Evolutionary conservation across 257 asterid genomes (phyloP).

Genomic region (Gentiana dahurica): DNA sequence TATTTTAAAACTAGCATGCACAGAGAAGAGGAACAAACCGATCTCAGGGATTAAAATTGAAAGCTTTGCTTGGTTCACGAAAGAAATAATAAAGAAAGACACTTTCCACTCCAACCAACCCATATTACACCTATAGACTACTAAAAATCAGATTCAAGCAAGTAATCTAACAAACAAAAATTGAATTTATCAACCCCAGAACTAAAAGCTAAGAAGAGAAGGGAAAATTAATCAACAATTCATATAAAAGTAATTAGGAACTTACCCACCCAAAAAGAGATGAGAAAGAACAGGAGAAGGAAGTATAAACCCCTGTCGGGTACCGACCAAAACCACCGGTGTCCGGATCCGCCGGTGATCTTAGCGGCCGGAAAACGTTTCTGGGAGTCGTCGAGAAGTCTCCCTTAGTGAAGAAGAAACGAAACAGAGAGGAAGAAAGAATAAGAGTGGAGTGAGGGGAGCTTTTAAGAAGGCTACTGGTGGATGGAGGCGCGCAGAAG

Average conservation of each 20-base stretch:
- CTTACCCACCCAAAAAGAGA: slow-evolving; percentile 6
- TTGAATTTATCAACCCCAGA: background rate
- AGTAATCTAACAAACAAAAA: background rate
- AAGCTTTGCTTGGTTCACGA: too few species aligned
- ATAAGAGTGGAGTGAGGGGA: slow-evolving; percentile 6
- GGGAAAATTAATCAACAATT: background rate
- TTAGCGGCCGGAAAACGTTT: slow-evolving; percentile 22
- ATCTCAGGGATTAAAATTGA: too few species aligned
- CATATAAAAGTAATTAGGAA: slow-evolving; percentile 1
- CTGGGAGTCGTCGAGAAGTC: slow-evolving; percentile 13
- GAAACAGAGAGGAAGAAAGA: slow-evolving; percentile 1
- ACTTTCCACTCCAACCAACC: background rate
- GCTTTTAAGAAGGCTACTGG: slow-evolving; percentile 36
- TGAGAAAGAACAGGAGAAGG: background rate
- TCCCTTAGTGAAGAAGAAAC: slow-evolving; percentile 5
- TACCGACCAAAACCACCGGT: slow-evolving; percentile 5
- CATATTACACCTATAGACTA: too few species aligned
- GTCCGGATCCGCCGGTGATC: slow-evolving; percentile 1
- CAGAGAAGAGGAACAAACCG: background rate
- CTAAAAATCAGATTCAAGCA: background rate
- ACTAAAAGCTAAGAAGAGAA: background rate
- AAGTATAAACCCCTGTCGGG: background rate
- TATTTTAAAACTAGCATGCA: background rate
- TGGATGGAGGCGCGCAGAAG: slow-evolving; percentile 20
- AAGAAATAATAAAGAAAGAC: background rate